phyloP scores from a whole-genome alignment of 2,329 filamentous ascomycete genomes.

The Ophiostoma triangulosporum region DNA sequence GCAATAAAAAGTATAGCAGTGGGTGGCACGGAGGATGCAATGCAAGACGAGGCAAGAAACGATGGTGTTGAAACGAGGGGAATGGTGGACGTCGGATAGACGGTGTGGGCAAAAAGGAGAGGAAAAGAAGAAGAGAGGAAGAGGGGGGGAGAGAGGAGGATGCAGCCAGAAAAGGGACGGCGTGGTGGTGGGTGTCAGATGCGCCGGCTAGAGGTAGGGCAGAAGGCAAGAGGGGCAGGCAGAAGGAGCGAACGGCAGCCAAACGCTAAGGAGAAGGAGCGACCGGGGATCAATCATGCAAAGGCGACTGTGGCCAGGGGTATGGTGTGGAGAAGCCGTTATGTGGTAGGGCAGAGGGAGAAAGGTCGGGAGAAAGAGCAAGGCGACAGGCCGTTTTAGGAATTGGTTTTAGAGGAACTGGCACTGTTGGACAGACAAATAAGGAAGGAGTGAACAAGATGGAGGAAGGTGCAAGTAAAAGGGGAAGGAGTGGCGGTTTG shows the following conservation, averaged over 20 bases:
- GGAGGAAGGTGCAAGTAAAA: background rate
- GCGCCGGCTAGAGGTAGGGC: background rate
- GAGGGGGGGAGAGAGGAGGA: background rate
- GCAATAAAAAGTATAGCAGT: background rate
- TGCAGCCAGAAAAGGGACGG: background rate
- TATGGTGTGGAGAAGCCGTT: conserved; percentile 12
- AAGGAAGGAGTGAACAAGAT: background rate
- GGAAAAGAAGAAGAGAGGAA: background rate
- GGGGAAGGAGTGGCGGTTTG: background rate
- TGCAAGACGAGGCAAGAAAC: background rate
- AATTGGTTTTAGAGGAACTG: background rate
- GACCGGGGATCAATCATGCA: background rate
- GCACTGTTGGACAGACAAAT: background rate
- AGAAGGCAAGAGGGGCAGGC: conserved; percentile 2
- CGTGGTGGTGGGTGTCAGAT: conserved; percentile 4
- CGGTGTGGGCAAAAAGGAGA: background rate
- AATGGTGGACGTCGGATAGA: background rate
- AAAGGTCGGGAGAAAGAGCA: background rate
- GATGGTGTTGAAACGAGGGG: background rate
- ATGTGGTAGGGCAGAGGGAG: conserved; percentile 1
- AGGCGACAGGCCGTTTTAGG: background rate
- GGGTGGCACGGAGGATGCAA: too few species aligned
- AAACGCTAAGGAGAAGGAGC: background rate
- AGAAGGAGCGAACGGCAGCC: background rate
- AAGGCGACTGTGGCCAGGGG: background rate